Evolutionary conservation across 495 filamentous ascomycete species (phyloP).

Genomic region (Talaromyces nanjingensis): DNA sequence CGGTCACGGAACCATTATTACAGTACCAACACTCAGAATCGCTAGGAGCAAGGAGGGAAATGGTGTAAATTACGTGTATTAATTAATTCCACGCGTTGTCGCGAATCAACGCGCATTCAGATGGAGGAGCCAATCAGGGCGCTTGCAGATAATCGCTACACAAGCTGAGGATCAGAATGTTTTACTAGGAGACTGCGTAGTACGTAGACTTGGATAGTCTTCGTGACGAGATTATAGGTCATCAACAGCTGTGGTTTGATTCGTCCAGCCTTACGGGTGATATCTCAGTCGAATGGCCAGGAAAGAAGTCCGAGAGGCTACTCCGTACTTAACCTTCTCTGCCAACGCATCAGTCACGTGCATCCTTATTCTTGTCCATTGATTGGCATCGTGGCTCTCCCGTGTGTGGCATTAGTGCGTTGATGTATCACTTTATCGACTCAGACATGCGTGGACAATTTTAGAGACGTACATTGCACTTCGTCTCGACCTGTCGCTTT

Average conservation of each 20-base stretch:
- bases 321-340: background rate
- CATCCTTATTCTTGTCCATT: background rate
- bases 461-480: background rate
- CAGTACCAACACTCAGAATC: background rate
- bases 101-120: background rate
- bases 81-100: background rate
- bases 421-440: background rate
- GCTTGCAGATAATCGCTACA: background rate
- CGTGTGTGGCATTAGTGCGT: background rate
- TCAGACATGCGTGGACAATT: background rate
- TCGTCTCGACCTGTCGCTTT: background rate
- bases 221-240: background rate
- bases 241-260: background rate
- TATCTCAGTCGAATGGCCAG: background rate
- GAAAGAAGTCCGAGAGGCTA: background rate
- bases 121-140: background rate
- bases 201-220: background rate
- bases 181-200: background rate
- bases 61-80: background rate
- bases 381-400: background rate
- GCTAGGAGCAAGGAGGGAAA: background rate
- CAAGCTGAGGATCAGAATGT: background rate
- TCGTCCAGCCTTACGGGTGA: background rate
- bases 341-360: constrained; percentile 3
- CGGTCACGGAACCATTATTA: background rate